Conservation (phyloP, 371 early-diverging fungal genomes). For the Mucor plumbeus region DNA sequence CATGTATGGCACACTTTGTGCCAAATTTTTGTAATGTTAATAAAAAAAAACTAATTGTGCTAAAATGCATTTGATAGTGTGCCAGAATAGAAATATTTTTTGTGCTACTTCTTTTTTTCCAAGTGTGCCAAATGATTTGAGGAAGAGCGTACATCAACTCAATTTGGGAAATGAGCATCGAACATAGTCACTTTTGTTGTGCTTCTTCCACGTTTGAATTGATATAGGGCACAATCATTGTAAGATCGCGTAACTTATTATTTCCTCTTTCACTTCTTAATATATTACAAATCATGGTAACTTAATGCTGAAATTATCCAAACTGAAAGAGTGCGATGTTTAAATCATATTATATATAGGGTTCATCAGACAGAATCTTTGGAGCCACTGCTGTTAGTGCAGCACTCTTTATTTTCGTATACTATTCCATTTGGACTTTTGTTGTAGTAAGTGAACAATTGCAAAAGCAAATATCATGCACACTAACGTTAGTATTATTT, state of each 20-base stretch:
- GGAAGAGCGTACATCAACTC: no score
- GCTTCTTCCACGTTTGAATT: not conserved
- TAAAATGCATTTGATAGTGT: no score
- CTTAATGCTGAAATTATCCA: not conserved
- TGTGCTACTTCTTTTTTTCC: no score
- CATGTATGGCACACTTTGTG: no score
- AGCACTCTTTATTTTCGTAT: conserved; percentile 75
- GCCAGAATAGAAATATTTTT: no score
- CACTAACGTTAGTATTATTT: not conserved
- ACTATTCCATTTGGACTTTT: conserved; percentile 89
- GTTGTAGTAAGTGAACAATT: conserved; percentile 62
- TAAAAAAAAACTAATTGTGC: no score
- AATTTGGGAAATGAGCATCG: not conserved
- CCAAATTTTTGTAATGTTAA: no score
- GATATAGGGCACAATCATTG: not conserved
- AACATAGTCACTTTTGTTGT: conserved; percentile 6
- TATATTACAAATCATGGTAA: not conserved
- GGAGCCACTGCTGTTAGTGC: conserved; percentile 76
- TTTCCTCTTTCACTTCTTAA: not conserved
- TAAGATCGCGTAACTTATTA: not conserved
- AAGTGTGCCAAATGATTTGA: no score
- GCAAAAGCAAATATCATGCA: not conserved
- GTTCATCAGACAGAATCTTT: conserved; percentile 75
- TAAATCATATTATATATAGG: conserved; percentile 12
- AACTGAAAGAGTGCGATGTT: not conserved